Conservation (phyloP, 2,329 filamentous ascomycete species). For the Aureobasidium sp. region DNA sequence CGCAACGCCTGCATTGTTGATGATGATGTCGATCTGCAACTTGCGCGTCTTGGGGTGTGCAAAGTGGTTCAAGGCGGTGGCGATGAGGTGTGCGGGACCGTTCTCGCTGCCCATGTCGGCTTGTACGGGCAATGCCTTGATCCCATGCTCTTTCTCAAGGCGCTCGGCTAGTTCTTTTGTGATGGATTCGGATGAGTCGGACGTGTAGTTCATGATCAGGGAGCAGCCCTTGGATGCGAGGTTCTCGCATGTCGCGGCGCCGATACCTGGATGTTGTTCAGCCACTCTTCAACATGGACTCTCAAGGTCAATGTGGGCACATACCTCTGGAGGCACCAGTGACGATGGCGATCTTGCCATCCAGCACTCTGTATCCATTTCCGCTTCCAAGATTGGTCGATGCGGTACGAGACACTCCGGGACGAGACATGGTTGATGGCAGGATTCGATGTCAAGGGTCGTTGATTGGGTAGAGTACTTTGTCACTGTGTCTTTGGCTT, state of each 20-base stretch:
- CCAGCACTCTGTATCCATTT: constrained; percentile 35
- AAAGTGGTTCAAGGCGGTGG: constrained; percentile 54
- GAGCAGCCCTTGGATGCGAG: constrained; percentile 66
- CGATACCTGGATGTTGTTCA: constrained; percentile 51
- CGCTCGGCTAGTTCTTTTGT: constrained; percentile 48
- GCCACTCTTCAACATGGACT: background rate
- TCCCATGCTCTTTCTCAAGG: constrained; percentile 51
- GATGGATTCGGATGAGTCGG: constrained; percentile 48
- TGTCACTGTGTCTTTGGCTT: background rate
- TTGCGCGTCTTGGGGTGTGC: constrained; percentile 44
- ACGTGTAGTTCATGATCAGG: constrained; percentile 66
- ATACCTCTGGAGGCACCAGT: constrained; percentile 73
- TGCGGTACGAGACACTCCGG: constrained; percentile 28
- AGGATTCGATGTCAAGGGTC: background rate
- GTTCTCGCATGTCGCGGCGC: constrained; percentile 58
- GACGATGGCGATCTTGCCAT: constrained; percentile 71
- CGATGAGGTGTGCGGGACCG: constrained; percentile 55
- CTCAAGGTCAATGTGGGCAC: background rate
- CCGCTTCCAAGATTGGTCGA: constrained; percentile 34
- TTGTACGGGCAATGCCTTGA: constrained; percentile 58
- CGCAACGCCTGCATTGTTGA: constrained; percentile 75
- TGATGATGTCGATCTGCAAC: constrained; percentile 71
- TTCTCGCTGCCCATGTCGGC: constrained; percentile 61
- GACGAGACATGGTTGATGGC: constrained; percentile 32
- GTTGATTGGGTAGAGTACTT: background rate